Percentiles rank a stretch among this genome's conserved stretches.
Evolutionary conservation across 495 filamentous ascomycete genomes (phyloP).

Genomic region (Bombardia bombarda): DNA sequence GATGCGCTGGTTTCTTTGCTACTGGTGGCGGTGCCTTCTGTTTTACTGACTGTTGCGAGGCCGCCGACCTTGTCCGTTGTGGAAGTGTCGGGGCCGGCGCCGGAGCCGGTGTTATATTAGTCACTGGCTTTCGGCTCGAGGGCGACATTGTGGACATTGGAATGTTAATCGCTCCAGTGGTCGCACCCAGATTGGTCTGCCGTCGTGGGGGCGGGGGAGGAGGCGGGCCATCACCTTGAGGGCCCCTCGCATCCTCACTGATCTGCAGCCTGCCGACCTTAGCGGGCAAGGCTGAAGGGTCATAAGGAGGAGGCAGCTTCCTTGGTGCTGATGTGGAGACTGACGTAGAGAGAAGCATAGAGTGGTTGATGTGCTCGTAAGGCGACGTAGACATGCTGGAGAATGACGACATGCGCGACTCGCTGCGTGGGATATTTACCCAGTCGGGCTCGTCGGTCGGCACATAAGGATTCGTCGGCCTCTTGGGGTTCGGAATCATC

Average conservation of each 20-base stretch:
- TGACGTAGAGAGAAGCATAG: conserved; percentile 33
- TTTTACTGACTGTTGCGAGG: conserved; percentile 23
- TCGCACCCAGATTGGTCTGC: conserved; percentile 22
- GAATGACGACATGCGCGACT: conserved; percentile 37
- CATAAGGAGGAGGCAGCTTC: conserved; percentile 46
- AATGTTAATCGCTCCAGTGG: too few relatives aligned
- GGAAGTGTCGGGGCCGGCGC: conserved; percentile 24
- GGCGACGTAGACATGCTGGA: conserved; percentile 37
- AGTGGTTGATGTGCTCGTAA: conserved; percentile 40
- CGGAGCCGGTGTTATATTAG: too few relatives aligned
- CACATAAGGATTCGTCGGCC: conserved; percentile 76
- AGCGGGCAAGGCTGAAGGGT: conserved; percentile 35
- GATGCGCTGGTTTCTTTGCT: conserved; percentile 45
- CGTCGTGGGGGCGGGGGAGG: conserved; percentile 42
- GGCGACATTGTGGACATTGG: too few relatives aligned
- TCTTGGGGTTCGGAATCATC: conserved; percentile 57
- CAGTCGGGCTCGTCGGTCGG: conserved; percentile 66
- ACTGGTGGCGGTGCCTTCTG: conserved; percentile 44
- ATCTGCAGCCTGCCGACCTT: conserved; percentile 31
- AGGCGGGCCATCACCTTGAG: conserved; percentile 25
- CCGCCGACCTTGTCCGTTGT: conserved; percentile 17
- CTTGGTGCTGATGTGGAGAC: conserved; percentile 33
- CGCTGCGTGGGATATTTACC: conserved; percentile 50
- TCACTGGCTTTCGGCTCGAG: conserved; percentile 12
- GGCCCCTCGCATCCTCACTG: conserved; percentile 21